Percentiles rank a stretch among this genome's conserved stretches.
Evolutionary conservation across 2,329 filamentous ascomycete species (phyloP).

Genomic region (Thielaviopsis punctulata): DNA sequence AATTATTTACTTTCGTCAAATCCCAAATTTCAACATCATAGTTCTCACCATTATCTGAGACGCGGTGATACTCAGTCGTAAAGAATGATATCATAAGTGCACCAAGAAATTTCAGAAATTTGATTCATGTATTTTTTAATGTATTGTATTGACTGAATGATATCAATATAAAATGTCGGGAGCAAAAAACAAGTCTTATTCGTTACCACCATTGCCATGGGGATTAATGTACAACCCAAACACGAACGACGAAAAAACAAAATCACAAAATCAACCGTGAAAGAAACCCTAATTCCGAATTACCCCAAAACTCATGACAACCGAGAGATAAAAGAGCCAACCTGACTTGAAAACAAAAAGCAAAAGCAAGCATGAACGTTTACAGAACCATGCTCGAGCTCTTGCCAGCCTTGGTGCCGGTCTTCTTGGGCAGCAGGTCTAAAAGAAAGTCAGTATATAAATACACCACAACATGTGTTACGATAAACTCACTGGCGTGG

Average conservation of each 20-base stretch:
- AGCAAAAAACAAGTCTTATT: conserved; percentile 31
- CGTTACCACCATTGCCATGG: conserved; percentile 45
- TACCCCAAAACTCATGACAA: conserved; percentile 72
- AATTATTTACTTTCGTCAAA: background rate
- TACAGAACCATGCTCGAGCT: conserved; percentile 88
- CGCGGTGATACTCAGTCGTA: background rate
- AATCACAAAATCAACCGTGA: conserved; percentile 30
- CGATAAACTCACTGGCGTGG: conserved; percentile 66
- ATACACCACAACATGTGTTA: background rate
- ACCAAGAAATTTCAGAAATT: background rate
- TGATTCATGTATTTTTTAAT: background rate
- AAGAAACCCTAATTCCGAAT: conserved; percentile 48
- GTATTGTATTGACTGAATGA: conserved; percentile 2
- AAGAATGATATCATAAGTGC: background rate
- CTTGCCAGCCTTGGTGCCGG: conserved; percentile 78
- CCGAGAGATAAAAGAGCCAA: conserved; percentile 40
- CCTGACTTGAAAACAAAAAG: conserved; percentile 31
- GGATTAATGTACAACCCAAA: conserved; percentile 59
- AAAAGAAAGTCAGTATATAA: conserved; percentile 18
- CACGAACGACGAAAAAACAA: conserved; percentile 35
- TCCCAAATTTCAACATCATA: background rate
- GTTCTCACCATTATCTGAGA: background rate
- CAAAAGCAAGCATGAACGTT: conserved; percentile 29
- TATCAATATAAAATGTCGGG: conserved; percentile 3
- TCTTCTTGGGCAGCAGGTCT: conserved; percentile 99